These are phyloP conservation scores for Lepraria neglecta DNA, from an alignment of 495 filamentous ascomycete genomes.

Conservation along the genomic window DNA sequence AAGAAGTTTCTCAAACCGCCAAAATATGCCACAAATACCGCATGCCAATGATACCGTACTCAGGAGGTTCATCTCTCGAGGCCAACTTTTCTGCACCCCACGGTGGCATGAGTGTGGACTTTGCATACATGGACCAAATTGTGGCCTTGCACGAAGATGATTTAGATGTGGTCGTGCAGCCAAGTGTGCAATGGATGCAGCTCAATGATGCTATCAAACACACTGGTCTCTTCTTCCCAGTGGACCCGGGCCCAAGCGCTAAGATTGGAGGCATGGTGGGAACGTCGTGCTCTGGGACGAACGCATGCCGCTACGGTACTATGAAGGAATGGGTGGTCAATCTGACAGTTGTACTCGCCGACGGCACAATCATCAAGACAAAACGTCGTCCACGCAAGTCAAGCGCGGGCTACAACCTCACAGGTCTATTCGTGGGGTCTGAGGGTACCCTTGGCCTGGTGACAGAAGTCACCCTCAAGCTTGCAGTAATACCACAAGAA, in stretches of 20 bases:
- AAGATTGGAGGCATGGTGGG: conserved; percentile 97
- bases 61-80: conserved; percentile 80
- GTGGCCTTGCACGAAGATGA: conserved; percentile 73
- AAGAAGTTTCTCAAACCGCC: conserved; percentile 73
- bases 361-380: conserved; percentile 89
- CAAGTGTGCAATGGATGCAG: conserved; percentile 84
- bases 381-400: conserved; percentile 58
- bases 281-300: conserved; percentile 63
- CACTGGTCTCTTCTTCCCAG: conserved; percentile 80
- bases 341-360: conserved; percentile 85
- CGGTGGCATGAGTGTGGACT: conserved; percentile 85
- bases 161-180: conserved; percentile 89
- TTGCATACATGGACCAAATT: conserved; percentile 78
- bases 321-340: conserved; percentile 96
- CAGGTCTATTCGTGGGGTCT: conserved; percentile 57
- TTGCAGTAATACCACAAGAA: conserved; percentile 69
- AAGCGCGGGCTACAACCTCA: conserved; percentile 60
- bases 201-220: conserved; percentile 72
- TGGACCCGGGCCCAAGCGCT: conserved; percentile 64
- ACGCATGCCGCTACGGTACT: conserved; percentile 55
- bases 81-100: conserved; percentile 81
- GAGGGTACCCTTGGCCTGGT: conserved; percentile 89
- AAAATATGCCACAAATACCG: conserved; percentile 75
- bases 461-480: conserved; percentile 78
- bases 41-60: conserved; percentile 80